Evolutionary conservation across 208 protist species (phyloP).

Genomic region (Acanthamoeba lugdunensis): DNA sequence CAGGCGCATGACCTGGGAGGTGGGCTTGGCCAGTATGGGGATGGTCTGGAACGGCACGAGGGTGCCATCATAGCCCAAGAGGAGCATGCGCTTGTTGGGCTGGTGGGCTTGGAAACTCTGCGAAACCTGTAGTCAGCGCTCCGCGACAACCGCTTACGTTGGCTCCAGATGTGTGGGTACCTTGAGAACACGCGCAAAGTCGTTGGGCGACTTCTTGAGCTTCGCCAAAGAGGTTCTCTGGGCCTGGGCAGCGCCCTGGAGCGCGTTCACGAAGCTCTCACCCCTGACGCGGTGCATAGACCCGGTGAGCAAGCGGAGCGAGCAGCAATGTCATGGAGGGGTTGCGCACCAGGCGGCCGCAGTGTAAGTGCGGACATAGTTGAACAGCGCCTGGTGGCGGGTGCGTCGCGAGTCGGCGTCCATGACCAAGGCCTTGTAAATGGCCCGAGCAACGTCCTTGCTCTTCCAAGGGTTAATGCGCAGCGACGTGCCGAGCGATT

Average conservation of each 20-base stretch:
- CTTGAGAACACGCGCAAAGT: neutral
- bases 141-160: neutral
- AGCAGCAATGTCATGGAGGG: neutral
- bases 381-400: constrained; percentile 73
- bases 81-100: constrained; percentile 67
- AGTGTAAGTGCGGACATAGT: constrained; percentile 74
- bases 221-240: neutral
- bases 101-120: constrained; percentile 9
- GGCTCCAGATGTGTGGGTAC: neutral
- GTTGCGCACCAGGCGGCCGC: constrained; percentile 72
- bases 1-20: constrained; percentile 19
- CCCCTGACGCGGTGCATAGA: constrained; percentile 5
- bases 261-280: constrained; percentile 63
- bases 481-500: constrained; percentile 76
- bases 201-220: constrained; percentile 17
- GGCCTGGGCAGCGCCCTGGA: neutral
- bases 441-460: constrained; percentile 77
- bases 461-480: constrained; percentile 82
- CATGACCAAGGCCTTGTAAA: constrained; percentile 74
- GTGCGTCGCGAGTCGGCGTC: constrained; percentile 65
- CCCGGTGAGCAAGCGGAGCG: neutral
- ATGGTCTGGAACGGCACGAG: constrained; percentile 76
- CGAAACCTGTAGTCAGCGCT: neutral
- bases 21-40: constrained; percentile 70
- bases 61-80: constrained; percentile 84